Evolutionary conservation across 495 filamentous ascomycete species (phyloP).

Genomic region (Wilcoxina mikolae): DNA sequence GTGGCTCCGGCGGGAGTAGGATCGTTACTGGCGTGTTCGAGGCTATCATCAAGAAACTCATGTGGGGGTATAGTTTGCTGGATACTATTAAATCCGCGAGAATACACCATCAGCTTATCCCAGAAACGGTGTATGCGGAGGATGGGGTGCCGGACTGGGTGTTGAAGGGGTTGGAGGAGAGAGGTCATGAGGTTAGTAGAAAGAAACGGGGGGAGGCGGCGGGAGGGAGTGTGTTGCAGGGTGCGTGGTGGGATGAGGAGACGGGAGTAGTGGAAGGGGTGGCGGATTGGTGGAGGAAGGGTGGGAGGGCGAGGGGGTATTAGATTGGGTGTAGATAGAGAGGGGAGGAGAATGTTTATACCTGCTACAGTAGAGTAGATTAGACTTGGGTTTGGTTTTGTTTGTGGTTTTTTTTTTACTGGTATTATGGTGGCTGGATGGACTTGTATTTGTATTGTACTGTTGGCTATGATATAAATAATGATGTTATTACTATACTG

Average conservation of each 20-base stretch:
- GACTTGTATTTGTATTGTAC: too few relatives aligned
- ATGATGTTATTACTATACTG: too few relatives aligned
- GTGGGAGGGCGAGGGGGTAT: constrained; percentile 17
- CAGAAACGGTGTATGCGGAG: constrained; percentile 22
- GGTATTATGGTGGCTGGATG: too few relatives aligned
- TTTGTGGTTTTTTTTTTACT: too few relatives aligned
- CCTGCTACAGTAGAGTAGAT: too few relatives aligned
- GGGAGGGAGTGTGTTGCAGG: constrained; percentile 25
- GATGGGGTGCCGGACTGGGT: constrained; percentile 8
- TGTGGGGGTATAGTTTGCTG: constrained; percentile 22
- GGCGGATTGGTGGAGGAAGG: constrained; percentile 30
- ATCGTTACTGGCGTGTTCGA: constrained; percentile 28
- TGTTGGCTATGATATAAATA: too few relatives aligned
- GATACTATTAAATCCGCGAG: constrained; percentile 24
- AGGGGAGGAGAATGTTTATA: too few relatives aligned
- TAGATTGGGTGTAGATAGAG: too few relatives aligned
- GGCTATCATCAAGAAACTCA: constrained; percentile 24
- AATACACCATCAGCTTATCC: constrained; percentile 27
- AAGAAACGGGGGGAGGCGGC: constrained; percentile 9
- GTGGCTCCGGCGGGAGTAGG: constrained; percentile 22
- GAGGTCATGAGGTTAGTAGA: constrained; percentile 15
- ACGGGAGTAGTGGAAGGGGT: constrained; percentile 26
- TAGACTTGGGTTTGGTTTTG: too few relatives aligned
- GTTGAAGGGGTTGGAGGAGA: constrained; percentile 13
- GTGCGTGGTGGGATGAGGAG: constrained; percentile 8